These are phyloP conservation scores for Erodium trifolium DNA, from an alignment of 441 rosid species.

Conservation along the genomic window DNA sequence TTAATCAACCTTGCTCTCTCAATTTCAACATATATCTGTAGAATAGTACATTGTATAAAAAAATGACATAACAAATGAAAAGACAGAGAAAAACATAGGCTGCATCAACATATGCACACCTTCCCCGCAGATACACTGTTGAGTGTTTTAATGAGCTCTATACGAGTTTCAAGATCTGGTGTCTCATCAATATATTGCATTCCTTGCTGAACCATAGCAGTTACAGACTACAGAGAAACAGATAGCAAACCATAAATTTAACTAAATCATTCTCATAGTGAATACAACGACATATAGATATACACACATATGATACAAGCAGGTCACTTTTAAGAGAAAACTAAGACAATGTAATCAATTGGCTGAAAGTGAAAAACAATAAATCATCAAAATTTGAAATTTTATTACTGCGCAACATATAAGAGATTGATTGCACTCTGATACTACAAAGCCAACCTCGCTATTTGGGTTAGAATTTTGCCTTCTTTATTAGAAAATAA, in stretches of 20 bases:
- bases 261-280: background rate
- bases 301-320: background rate
- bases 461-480: background rate
- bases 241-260: background rate
- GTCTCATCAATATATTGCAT: slow-evolving; percentile 90
- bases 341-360: background rate
- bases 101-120: slow-evolving; percentile 30
- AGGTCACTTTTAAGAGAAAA: background rate
- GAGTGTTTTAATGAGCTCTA: slow-evolving; percentile 78
- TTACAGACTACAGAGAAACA: slow-evolving; percentile 50
- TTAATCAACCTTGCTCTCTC: slow-evolving; percentile 91
- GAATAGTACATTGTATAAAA: background rate
- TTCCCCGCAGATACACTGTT: slow-evolving; percentile 90
- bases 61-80: background rate
- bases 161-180: slow-evolving; percentile 76
- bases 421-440: background rate
- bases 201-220: slow-evolving; percentile 96
- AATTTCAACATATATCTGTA: slow-evolving; percentile 89
- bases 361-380: background rate
- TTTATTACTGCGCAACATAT: background rate
- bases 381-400: background rate
- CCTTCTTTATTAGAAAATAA: background rate
- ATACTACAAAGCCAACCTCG: background rate
- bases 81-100: background rate
- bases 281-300: background rate